Evolutionary conservation across 2,329 filamentous ascomycete species (phyloP).

Genomic region (Penicillium concentricum): DNA sequence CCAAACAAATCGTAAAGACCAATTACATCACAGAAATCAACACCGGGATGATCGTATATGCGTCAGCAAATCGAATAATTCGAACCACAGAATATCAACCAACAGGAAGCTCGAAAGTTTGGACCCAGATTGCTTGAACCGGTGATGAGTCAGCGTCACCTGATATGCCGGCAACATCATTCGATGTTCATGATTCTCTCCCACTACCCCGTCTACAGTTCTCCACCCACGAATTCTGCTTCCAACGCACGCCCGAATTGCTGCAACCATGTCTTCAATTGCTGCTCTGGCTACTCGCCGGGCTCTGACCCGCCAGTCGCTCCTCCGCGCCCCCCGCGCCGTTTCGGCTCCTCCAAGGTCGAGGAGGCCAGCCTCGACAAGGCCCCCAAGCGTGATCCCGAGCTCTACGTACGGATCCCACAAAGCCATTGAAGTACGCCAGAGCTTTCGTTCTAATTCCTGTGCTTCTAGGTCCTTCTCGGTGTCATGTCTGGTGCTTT

Average conservation of each 20-base stretch:
- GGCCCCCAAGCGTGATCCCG: conserved; percentile 68
- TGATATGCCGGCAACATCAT: conserved; percentile 36
- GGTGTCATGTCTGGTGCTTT: conserved; percentile 89
- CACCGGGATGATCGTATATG: conserved; percentile 5
- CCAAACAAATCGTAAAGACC: conserved; percentile 6
- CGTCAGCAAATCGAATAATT: conserved; percentile 2
- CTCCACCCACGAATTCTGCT: conserved; percentile 18
- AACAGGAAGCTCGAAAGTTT: conserved; percentile 9
- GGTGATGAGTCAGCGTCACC: conserved; percentile 26
- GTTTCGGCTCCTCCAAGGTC: conserved; percentile 42
- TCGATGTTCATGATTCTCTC: conserved; percentile 33
- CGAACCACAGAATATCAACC: conserved; percentile 6
- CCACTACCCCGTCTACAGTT: conserved; percentile 24
- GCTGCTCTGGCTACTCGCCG: conserved; percentile 43
- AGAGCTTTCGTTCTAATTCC: conserved; percentile 17
- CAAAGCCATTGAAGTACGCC: conserved; percentile 10
- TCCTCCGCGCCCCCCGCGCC: conserved; percentile 44
- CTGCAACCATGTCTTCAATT: conserved; percentile 43
- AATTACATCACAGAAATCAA: conserved; percentile 18
- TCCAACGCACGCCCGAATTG: conserved; percentile 15
- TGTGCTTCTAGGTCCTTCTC: conserved; percentile 69
- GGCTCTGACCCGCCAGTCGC: conserved; percentile 41
- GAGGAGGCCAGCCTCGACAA: conserved; percentile 57
- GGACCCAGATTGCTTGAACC: conserved; percentile 3
- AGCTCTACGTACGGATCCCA: conserved; percentile 64